These are phyloP conservation scores for Pichia phayaonensis DNA, from an alignment of 805 yeast species.

Conservation along the genomic window DNA sequence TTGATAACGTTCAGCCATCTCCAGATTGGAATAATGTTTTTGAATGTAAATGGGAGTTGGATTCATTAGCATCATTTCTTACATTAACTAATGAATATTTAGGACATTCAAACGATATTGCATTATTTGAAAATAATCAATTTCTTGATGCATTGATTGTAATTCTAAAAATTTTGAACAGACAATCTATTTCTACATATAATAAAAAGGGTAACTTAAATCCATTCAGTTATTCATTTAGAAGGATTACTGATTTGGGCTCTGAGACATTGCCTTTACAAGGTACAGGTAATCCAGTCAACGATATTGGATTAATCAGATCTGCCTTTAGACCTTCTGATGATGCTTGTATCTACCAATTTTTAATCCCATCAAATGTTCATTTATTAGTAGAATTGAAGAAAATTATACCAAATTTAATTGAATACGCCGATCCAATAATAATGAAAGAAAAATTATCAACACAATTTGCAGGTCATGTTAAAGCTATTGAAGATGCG, in stretches of 20 bases:
- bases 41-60: constrained; percentile 87
- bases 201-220: constrained; percentile 40
- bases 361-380: constrained; percentile 81
- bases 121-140: constrained; percentile 35
- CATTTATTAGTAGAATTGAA: constrained; percentile 59
- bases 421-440: constrained; percentile 5
- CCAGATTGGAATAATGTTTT: constrained; percentile 70
- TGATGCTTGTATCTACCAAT: constrained; percentile 74
- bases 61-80: constrained; percentile 75
- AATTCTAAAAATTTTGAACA: constrained; percentile 42
- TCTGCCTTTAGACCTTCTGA: constrained; percentile 87
- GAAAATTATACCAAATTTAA: constrained; percentile 26
- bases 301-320: constrained; percentile 64
- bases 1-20: constrained; percentile 59
- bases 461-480: constrained; percentile 26
- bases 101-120: constrained; percentile 42
- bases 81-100: constrained; percentile 68
- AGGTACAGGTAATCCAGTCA: constrained; percentile 83
- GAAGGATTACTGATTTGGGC: constrained; percentile 65
- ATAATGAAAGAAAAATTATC: constrained; percentile 14
- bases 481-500: constrained; percentile 43
- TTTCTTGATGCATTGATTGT: constrained; percentile 58
- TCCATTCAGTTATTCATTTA: constrained; percentile 56
- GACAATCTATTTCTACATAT: constrained; percentile 59
- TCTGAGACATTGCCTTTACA: constrained; percentile 72